phyloP scores from a whole-genome alignment of 2,329 filamentous ascomycete species.

The Trichothecium sympodiale region DNA sequence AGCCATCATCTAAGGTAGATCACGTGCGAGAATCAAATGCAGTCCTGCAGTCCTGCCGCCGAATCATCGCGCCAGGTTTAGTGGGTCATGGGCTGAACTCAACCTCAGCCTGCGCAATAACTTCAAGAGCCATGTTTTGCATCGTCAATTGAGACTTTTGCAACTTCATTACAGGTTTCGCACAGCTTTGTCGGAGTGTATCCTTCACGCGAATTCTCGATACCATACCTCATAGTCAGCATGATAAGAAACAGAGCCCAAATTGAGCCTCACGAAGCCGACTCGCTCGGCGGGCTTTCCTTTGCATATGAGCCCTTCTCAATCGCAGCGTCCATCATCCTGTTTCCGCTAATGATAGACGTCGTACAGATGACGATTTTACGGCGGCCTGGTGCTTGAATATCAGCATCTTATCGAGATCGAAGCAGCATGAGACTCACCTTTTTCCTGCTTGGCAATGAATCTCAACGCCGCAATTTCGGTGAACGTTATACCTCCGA shows the following conservation, averaged over 20 bases:
- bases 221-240: too few relatives aligned
- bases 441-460: slow-evolving; percentile 73
- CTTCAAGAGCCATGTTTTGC: too few relatives aligned
- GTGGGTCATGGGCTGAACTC: slow-evolving; percentile 1
- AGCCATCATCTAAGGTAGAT: slow-evolving; percentile 1
- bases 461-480: slow-evolving; percentile 92
- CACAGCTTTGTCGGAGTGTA: too few relatives aligned
- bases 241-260: too few relatives aligned
- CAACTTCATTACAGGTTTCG: too few relatives aligned
- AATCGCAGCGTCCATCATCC: slow-evolving; percentile 76
- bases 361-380: slow-evolving; percentile 90
- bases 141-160: too few relatives aligned
- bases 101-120: too few relatives aligned
- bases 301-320: slow-evolving; percentile 56
- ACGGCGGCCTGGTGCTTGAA: slow-evolving; percentile 45
- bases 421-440: slow-evolving; percentile 23
- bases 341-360: slow-evolving; percentile 78
- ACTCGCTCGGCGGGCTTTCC: slow-evolving; percentile 14
- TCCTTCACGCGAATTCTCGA: too few relatives aligned
- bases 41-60: background rate
- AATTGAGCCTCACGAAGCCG: too few relatives aligned
- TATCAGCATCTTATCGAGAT: background rate
- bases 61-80: slow-evolving; percentile 2
- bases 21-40: slow-evolving; percentile 1
- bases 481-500: slow-evolving; percentile 93